Evolutionary conservation across 306 rosid genomes (phyloP).

Genomic region (Fragaria nilgerrensis): DNA sequence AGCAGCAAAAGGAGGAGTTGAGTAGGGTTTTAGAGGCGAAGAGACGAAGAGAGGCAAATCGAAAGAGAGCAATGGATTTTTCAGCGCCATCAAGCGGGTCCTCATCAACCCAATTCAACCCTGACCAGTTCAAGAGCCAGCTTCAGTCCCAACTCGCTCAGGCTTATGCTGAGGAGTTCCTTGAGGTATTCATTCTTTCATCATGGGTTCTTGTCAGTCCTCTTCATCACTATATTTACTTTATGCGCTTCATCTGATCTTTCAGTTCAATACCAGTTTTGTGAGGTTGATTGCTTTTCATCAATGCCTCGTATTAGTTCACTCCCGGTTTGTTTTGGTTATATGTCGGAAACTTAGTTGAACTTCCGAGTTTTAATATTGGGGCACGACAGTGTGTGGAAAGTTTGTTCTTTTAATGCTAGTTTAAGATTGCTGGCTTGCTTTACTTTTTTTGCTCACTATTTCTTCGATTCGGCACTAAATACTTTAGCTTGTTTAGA

Average conservation of each 20-base stretch:
- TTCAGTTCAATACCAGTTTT: neutral
- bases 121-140: conserved; percentile 67
- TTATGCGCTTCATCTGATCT: neutral
- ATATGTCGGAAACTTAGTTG: neutral
- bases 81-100: conserved; percentile 53
- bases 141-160: conserved; percentile 81
- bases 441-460: neutral
- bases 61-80: conserved; percentile 60
- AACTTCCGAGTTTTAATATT: neutral
- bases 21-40: conserved; percentile 18
- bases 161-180: conserved; percentile 92
- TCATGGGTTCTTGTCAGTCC: neutral
- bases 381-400: neutral
- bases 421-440: neutral
- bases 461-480: neutral
- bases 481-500: neutral
- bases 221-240: neutral
- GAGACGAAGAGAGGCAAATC: neutral
- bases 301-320: neutral
- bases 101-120: conserved; percentile 43
- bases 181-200: conserved; percentile 51
- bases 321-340: neutral
- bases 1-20: neutral
- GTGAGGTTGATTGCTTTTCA: neutral
- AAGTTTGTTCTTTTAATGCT: neutral